These are phyloP conservation scores for Alternaria angustiovoidea DNA, from an alignment of 2,329 filamentous ascomycete genomes.

Conservation along the genomic window DNA sequence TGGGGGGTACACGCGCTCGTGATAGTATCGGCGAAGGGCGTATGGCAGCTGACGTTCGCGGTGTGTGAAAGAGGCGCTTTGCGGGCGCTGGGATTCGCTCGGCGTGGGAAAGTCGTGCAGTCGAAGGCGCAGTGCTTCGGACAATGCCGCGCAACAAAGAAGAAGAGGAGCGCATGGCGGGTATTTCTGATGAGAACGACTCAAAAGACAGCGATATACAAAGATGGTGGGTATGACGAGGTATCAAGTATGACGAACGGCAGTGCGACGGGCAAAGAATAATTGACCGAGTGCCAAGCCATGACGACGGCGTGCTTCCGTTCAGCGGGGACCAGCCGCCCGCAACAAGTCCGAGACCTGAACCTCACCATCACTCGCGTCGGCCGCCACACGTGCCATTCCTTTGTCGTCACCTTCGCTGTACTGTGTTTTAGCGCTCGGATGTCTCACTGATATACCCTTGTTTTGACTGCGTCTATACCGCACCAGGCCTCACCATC, in stretches of 20 bases:
- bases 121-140: conserved; percentile 27
- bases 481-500: background rate
- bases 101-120: conserved; percentile 19
- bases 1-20: conserved; percentile 17
- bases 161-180: conserved; percentile 36
- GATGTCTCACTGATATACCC: background rate
- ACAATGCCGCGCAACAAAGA: conserved; percentile 36
- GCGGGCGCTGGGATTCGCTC: conserved; percentile 36
- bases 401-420: background rate
- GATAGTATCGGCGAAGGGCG: conserved; percentile 28
- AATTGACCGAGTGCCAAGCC: conserved; percentile 20
- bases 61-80: conserved; percentile 38
- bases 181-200: background rate
- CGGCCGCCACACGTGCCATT: background rate
- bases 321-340: conserved; percentile 11
- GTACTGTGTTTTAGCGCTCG: background rate
- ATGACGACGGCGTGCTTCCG: conserved; percentile 21
- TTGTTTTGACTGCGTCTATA: background rate
- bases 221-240: background rate
- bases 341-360: conserved; percentile 4
- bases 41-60: conserved; percentile 35
- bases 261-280: conserved; percentile 14
- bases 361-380: conserved; percentile 5
- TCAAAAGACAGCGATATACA: background rate
- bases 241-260: conserved; percentile 1